Evolutionary conservation across 108 stramenopile genomes (phyloP), one percentile per base, ranked within the genome.

Genomic region (Bacterosira constricta): DNA sequence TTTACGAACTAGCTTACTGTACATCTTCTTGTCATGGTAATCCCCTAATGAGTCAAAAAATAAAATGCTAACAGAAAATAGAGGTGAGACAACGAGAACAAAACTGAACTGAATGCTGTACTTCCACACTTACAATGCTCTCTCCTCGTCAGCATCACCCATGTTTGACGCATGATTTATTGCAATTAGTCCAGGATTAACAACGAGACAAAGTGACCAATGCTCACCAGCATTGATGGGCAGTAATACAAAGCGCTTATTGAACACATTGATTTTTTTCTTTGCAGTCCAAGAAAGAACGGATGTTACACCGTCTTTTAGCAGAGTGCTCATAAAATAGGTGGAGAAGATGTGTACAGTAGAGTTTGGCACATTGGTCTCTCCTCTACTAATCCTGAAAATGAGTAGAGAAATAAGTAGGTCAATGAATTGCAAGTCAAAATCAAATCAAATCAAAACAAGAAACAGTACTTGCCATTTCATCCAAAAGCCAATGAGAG

Each of bases 151-250:
- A n/a, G n/a, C n/a, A n/a, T n/a, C n/a, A n/a, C n/a, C n/a, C n/a
- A n/a, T n/a, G n/a, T n/a, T n/a, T n/a, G n/a, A n/a, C n/a, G n/a
- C n/a, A n/a, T n/a, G n/a, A n/a, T n/a, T n/a, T n/a, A n/a, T n/a
- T n/a, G n/a, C n/a, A n/a, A 95, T 85, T 0, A 49, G 39, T 6
- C 94, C 93, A 17, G 96, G 96, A 71, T 97, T 96, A 54, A 90
- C 87, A 51, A 96, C 83, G 31, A 95, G 91, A 54, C 91, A 93
- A 7, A 98, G 82, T 18, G 92, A 94, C 98, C 98, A 98, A 79
- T 98, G 98, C 39, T 96, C 60, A 51, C 70, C 53, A 63, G 92
- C 90, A 80, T 95, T 96, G 56, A 98, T 84, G 0, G 98, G 98
- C 11, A 98, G 77, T 60, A 97, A 88, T 26, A 97, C 83, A 7